These are phyloP conservation scores for Colletotrichum neosansevieriae DNA, from an alignment of 2,329 filamentous ascomycete genomes.

Conservation along the genomic window DNA sequence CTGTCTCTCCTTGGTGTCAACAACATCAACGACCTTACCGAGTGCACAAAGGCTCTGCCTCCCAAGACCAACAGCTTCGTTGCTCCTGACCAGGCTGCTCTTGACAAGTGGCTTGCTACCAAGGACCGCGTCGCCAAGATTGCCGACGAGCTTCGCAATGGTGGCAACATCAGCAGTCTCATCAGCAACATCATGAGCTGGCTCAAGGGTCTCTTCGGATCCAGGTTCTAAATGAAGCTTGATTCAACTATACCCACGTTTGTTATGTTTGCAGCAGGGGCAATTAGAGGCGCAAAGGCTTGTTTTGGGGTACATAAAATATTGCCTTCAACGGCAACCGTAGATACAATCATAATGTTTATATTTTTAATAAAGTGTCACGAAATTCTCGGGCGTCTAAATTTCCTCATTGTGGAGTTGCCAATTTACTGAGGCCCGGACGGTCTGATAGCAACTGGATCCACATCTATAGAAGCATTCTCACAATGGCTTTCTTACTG, in stretches of 20 bases:
- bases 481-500: too few relatives aligned
- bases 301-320: conserved; percentile 16
- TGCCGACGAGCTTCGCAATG: conserved; percentile 48
- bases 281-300: conserved; percentile 19
- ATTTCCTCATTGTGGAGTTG: too few relatives aligned
- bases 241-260: neutral
- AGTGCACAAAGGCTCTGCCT: conserved; percentile 66
- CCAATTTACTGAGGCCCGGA: too few relatives aligned
- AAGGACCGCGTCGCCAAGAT: conserved; percentile 53
- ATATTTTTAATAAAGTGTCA: conserved; percentile 1
- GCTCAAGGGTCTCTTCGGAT: conserved; percentile 26
- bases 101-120: conserved; percentile 45
- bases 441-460: too few relatives aligned
- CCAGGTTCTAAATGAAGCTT: neutral
- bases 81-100: conserved; percentile 29
- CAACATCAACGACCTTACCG: conserved; percentile 66
- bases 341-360: conserved; percentile 34
- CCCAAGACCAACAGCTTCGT: conserved; percentile 43
- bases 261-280: neutral
- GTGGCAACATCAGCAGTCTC: conserved; percentile 22
- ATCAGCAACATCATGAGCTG: conserved; percentile 23
- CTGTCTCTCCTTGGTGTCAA: conserved; percentile 66
- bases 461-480: too few relatives aligned
- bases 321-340: conserved; percentile 11
- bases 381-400: too few relatives aligned